Conservation (phyloP, 2,329 filamentous ascomycete genomes). For the Nothomitra cinnamomea region DNA sequence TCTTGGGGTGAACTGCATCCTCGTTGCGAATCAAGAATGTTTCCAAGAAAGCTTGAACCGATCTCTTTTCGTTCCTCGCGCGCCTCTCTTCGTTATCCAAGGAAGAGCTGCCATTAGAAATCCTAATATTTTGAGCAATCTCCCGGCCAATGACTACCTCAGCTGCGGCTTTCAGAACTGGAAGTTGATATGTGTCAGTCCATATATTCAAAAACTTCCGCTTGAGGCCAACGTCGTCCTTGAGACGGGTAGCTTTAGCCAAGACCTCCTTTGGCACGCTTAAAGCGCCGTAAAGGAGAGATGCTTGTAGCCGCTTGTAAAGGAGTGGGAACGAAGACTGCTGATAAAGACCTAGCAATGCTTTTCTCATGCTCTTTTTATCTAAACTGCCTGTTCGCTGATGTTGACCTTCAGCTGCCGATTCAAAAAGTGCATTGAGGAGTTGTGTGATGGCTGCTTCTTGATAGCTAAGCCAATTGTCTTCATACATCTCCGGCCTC, state of each 20-base stretch:
- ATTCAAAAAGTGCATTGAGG: constrained; percentile 36
- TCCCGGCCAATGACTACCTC: constrained; percentile 43
- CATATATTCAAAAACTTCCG: constrained; percentile 40
- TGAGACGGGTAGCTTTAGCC: constrained; percentile 27
- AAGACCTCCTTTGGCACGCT: constrained; percentile 36
- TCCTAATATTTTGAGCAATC: constrained; percentile 14
- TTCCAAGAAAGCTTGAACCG: constrained; percentile 35
- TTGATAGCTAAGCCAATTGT: constrained; percentile 44
- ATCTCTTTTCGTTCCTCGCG: constrained; percentile 21
- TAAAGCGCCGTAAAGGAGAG: constrained; percentile 38
- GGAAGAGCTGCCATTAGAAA: not conserved
- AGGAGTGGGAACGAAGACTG: constrained; percentile 31
- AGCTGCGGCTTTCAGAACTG: constrained; percentile 31
- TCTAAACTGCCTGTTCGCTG: not conserved
- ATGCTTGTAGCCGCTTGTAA: constrained; percentile 40
- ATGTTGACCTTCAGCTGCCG: constrained; percentile 17
- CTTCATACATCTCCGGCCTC: constrained; percentile 42
- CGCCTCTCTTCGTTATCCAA: not conserved
- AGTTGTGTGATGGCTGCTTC: constrained; percentile 43
- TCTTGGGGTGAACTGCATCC: constrained; percentile 29
- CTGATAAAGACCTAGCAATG: constrained; percentile 37
- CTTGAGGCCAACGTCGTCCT: constrained; percentile 39
- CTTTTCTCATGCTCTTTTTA: constrained; percentile 22
- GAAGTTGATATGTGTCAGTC: constrained; percentile 38
- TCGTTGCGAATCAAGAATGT: constrained; percentile 40